These are phyloP conservation scores for Pythium biforme DNA, from an alignment of 352 stramenopile genomes.

Conservation along the genomic window DNA sequence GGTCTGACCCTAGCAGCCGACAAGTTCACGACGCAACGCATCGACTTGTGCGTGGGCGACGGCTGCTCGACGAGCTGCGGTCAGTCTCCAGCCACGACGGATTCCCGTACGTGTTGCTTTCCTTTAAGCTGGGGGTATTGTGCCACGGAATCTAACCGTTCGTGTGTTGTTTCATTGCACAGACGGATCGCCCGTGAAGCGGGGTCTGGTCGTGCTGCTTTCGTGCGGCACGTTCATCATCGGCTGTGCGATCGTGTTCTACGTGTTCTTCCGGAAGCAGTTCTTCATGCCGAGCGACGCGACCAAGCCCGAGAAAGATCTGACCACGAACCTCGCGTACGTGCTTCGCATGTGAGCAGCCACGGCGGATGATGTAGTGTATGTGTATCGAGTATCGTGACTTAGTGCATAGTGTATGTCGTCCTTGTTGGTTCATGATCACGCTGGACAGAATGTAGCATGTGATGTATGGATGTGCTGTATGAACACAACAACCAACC, in stretches of 20 bases:
- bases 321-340: slow-evolving; percentile 51
- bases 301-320: slow-evolving; percentile 53
- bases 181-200: slow-evolving; percentile 21
- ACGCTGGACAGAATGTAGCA: no score
- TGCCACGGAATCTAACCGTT: neutral
- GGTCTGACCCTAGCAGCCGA: neutral
- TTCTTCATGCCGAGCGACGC: slow-evolving; percentile 33
- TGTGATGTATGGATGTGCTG: neutral
- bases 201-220: slow-evolving; percentile 37
- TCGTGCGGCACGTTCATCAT: slow-evolving; percentile 48
- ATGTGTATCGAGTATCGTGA: neutral
- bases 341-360: slow-evolving; percentile 44
- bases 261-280: slow-evolving; percentile 41
- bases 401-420: neutral
- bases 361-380: no score
- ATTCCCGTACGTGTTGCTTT: slow-evolving; percentile 6
- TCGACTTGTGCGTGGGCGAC: slow-evolving; percentile 7
- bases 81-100: neutral
- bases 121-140: neutral
- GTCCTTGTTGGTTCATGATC: no score
- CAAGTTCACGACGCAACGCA: slow-evolving; percentile 1
- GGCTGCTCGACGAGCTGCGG: slow-evolving; percentile 4
- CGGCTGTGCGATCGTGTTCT: slow-evolving; percentile 36
- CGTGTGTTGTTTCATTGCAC: neutral
- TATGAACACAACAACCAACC: neutral